A percentile compares a stretch with the other conserved stretches of the same genome.
Evolutionary conservation across 1,139 yeast species (phyloP).

Genomic region (Kodamaea sp.): DNA sequence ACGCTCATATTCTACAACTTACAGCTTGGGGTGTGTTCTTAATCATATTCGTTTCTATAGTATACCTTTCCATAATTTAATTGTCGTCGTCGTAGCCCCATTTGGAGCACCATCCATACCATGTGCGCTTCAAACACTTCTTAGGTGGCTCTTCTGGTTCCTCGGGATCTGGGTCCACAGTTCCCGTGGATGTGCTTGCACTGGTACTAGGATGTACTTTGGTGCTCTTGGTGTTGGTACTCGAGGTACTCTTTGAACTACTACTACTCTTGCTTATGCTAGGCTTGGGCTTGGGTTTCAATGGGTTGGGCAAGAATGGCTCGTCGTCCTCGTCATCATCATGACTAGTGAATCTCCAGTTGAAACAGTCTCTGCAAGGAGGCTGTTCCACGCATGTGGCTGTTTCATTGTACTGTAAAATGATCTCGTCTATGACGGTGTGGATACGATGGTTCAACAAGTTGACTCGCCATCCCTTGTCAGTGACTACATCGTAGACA

Average conservation of each 20-base stretch:
- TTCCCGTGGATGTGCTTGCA: constrained; percentile 6
- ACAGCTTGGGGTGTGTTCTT: too few species aligned
- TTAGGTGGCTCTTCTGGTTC: constrained; percentile 21
- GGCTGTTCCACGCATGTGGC: constrained; percentile 75
- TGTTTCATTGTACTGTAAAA: constrained; percentile 70
- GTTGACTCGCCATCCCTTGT: constrained; percentile 89
- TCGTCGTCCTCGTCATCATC: constrained; percentile 43
- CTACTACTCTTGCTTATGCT: constrained; percentile 1
- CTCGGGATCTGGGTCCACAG: constrained; percentile 9
- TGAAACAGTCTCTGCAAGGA: constrained; percentile 85
- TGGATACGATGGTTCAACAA: constrained; percentile 87
- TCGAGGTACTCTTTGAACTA: neutral
- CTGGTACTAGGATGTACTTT: constrained; percentile 3
- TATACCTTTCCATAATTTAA: neutral
- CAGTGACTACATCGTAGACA: constrained; percentile 85
- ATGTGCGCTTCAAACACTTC: constrained; percentile 44
- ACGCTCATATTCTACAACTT: too few species aligned
- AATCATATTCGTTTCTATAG: too few species aligned
- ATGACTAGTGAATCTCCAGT: constrained; percentile 79
- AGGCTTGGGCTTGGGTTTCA: constrained; percentile 22
- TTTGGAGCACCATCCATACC: constrained; percentile 50
- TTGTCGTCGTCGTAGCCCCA: constrained; percentile 33
- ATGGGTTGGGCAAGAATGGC: constrained; percentile 42
- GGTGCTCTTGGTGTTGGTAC: constrained; percentile 5
- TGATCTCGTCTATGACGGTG: constrained; percentile 83